Evolutionary conservation across 345 rosid genomes (phyloP), one percentile per base, ranked within the genome.

Genomic region (Pelargonium nanum): DNA sequence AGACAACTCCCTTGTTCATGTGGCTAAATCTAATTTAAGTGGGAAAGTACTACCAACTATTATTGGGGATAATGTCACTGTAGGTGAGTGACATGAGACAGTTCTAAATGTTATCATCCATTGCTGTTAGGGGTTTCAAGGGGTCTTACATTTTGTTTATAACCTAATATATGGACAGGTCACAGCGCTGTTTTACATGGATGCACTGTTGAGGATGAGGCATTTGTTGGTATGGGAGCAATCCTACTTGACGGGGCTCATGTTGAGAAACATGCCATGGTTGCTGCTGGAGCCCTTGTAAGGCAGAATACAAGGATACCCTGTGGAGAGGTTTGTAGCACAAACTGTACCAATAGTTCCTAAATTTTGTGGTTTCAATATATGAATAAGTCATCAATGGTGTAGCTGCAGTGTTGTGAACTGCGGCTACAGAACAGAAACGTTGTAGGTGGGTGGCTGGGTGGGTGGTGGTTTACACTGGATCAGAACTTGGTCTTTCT

Each of bases 211-310:
- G 95, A 85, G 60, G 93, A 90, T 65, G 93, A 87, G 70, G 85
- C 97, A 32, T 87, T 83, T 70, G 82, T 90, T 61, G 92, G 97
- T 54, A 68, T 87, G 81, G 85, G 92, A 61, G 95, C 97, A 53
- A 80, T 85, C 44, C 72, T 90, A 40, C 81, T 90, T 60, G 97
- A 90, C 72, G 97, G 95, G 55, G 90, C 75, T 68, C 80, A 78
- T 79, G 90, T 90, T 65, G 92, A 87, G 79, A 90, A 90, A 75
- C 77, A 90, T 76, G 88, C 82, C 64, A 85, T 90, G 85, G 88
- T 90, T 77, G 88, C 92, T 75, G 87, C 97, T 4, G 97, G 97
- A 50, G 85, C 97, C 69, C 95, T 90, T 69, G 97, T 90, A 44
- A 76, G 92, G 67, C 97, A 90, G 77, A 85, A 87, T 65, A 80